These are phyloP conservation scores for Phoenix dactylifera DNA, from an alignment of 176 grass and related monocot genomes.

Conservation along the genomic window DNA sequence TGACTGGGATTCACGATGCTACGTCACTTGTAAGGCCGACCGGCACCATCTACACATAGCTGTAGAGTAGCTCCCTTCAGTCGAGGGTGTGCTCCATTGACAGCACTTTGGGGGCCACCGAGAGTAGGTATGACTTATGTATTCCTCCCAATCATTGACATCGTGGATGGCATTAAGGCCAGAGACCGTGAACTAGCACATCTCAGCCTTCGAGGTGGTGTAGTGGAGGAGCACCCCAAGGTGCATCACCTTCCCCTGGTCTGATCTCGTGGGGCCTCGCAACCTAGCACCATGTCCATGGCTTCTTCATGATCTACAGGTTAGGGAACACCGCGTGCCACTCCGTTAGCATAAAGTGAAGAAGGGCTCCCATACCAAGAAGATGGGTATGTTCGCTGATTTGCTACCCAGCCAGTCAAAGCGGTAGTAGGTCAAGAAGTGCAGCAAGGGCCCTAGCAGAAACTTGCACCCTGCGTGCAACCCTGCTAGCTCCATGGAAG, in stretches of 20 bases:
- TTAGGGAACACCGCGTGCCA: slow-evolving; percentile 48
- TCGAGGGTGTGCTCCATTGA: slow-evolving; percentile 76
- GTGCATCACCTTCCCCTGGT: slow-evolving; percentile 45
- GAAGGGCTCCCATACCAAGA: slow-evolving; percentile 47
- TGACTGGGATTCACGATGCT: slow-evolving; percentile 48
- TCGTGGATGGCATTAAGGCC: slow-evolving; percentile 72
- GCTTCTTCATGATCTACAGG: slow-evolving; percentile 80
- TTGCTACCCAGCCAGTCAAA: slow-evolving; percentile 70
- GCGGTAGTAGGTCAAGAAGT: slow-evolving; percentile 70
- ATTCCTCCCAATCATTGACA: slow-evolving; percentile 75
- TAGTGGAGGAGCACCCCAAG: slow-evolving; percentile 63
- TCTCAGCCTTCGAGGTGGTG: slow-evolving; percentile 61
- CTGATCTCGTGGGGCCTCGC: slow-evolving; percentile 38
- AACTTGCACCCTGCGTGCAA: slow-evolving; percentile 58
- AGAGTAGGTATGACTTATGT: slow-evolving; percentile 35
- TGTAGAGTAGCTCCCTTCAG: slow-evolving; percentile 49
- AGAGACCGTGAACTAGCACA: slow-evolving; percentile 71
- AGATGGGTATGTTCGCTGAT: slow-evolving; percentile 57
- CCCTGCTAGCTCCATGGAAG: slow-evolving; percentile 59
- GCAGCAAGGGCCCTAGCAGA: slow-evolving; percentile 63
- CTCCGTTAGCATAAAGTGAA: slow-evolving; percentile 79
- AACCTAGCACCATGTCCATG: slow-evolving; percentile 57
- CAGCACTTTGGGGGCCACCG: slow-evolving; percentile 70
- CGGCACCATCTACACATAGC: slow-evolving; percentile 55
- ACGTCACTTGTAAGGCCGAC: slow-evolving; percentile 48